A percentile compares a stretch with the other conserved stretches of the same genome.
Evolutionary conservation across 371 early-diverging fungal genomes (phyloP).

Genomic region (Rhizopus arrhizus): DNA sequence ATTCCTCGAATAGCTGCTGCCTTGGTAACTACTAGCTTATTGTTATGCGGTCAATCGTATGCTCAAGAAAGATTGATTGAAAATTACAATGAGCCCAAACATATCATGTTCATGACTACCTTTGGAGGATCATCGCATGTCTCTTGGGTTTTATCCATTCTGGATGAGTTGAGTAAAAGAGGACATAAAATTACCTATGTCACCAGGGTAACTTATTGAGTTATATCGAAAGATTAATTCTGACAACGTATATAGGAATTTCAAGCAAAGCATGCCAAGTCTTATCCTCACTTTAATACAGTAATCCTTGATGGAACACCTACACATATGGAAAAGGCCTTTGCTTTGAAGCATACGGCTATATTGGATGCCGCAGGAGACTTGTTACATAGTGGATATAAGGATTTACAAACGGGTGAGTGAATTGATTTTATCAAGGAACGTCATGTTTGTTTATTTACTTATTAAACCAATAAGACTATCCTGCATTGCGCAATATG

Average conservation of each 20-base stretch:
- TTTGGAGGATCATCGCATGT: constrained; percentile 24
- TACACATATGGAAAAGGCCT: neutral
- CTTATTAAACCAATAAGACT: neutral
- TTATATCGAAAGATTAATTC: neutral
- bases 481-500: constrained; percentile 2
- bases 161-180: constrained; percentile 14
- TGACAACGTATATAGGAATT: neutral
- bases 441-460: neutral
- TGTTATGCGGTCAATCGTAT: neutral
- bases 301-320: neutral
- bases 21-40: neutral
- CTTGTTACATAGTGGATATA: neutral
- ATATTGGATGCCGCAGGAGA: neutral
- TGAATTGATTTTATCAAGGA: neutral
- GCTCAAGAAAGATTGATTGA: neutral
- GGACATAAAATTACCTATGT: constrained; percentile 16
- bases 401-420: neutral
- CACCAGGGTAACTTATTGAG: constrained; percentile 11
- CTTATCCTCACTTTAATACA: constrained; percentile 10
- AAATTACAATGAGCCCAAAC: constrained; percentile 2
- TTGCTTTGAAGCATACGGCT: neutral
- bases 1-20: neutral
- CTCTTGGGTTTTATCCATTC: constrained; percentile 19
- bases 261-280: constrained; percentile 3
- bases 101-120: constrained; percentile 16